These are phyloP conservation scores for Arachnopeziza araneosa DNA, from an alignment of 2,329 filamentous ascomycete genomes.

Conservation along the genomic window DNA sequence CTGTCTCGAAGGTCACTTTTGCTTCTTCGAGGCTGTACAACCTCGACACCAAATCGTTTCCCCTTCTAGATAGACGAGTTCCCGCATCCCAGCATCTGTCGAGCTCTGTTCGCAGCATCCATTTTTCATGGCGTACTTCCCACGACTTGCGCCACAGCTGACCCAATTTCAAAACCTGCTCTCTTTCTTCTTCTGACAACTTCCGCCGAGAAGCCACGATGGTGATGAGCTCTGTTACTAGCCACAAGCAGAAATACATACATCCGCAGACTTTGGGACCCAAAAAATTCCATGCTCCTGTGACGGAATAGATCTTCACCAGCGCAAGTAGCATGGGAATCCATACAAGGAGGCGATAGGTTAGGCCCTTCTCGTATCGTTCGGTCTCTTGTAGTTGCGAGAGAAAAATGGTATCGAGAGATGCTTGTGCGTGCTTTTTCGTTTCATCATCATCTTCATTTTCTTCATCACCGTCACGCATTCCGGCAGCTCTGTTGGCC, in stretches of 20 bases:
- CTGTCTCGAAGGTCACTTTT: background rate
- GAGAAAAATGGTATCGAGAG: background rate
- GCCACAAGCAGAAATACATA: background rate
- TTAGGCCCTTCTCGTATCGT: background rate
- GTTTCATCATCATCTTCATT: background rate
- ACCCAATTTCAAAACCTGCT: background rate
- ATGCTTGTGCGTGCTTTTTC: background rate
- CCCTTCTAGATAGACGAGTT: too few relatives aligned
- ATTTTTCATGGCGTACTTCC: background rate
- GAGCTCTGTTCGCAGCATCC: background rate
- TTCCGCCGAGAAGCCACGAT: background rate
- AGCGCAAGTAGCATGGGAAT: background rate
- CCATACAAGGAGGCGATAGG: background rate
- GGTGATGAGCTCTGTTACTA: background rate
- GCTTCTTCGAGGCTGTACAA: background rate
- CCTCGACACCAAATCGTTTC: too few relatives aligned
- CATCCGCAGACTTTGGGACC: background rate
- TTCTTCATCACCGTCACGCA: background rate
- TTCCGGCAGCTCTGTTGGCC: background rate
- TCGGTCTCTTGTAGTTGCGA: background rate
- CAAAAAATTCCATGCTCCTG: background rate
- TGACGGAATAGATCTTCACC: background rate
- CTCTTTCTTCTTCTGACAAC: background rate
- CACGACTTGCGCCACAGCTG: background rate
- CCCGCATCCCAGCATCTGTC: background rate